A percentile compares a stretch with the other conserved stretches of the same genome.
These are phyloP conservation scores for Aspergillus felis DNA, from an alignment of 2,329 filamentous ascomycete genomes.

Conservation along the genomic window DNA sequence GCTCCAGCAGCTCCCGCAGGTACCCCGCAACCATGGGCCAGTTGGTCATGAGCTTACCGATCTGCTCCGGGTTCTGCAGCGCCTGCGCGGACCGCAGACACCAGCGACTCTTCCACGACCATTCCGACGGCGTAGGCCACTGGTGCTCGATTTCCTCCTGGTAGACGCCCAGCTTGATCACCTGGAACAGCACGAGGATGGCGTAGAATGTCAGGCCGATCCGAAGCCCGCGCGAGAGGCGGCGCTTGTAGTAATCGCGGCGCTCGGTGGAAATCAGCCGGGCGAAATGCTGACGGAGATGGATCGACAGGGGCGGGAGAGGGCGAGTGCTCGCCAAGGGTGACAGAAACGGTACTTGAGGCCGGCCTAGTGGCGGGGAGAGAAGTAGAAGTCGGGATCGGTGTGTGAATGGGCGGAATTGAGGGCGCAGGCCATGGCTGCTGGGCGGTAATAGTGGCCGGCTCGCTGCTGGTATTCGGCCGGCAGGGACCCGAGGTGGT, in stretches of 20 bases:
- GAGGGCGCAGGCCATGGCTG: slow-evolving; percentile 13
- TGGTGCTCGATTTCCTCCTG: slow-evolving; percentile 72
- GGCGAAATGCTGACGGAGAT: slow-evolving; percentile 51
- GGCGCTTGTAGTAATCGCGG: slow-evolving; percentile 44
- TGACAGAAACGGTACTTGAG: slow-evolving; percentile 64
- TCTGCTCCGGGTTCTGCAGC: slow-evolving; percentile 55
- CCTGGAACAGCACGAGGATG: slow-evolving; percentile 55
- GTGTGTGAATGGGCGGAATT: slow-evolving; percentile 55
- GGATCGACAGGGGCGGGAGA: slow-evolving; percentile 52
- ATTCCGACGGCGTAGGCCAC: slow-evolving; percentile 79
- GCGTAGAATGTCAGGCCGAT: slow-evolving; percentile 70
- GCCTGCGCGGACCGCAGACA: slow-evolving; percentile 62
- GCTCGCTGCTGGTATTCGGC: slow-evolving; percentile 39
- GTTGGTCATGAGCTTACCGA: slow-evolving; percentile 53
- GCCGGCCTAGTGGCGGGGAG: slow-evolving; percentile 49
- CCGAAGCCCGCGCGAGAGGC: slow-evolving; percentile 61
- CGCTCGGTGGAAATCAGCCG: slow-evolving; percentile 78
- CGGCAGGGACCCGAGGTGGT: slow-evolving; percentile 28
- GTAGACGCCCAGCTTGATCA: slow-evolving; percentile 62
- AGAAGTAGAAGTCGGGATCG: slow-evolving; percentile 52
- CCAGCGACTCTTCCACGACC: slow-evolving; percentile 68
- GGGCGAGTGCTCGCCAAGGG: slow-evolving; percentile 45
- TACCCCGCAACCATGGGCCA: slow-evolving; percentile 65
- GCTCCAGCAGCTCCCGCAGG: slow-evolving; percentile 56
- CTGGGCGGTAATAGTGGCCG: slow-evolving; percentile 37